Conservation (phyloP, 768 basidiomycete genomes). For the Chalciporus piperatus region DNA sequence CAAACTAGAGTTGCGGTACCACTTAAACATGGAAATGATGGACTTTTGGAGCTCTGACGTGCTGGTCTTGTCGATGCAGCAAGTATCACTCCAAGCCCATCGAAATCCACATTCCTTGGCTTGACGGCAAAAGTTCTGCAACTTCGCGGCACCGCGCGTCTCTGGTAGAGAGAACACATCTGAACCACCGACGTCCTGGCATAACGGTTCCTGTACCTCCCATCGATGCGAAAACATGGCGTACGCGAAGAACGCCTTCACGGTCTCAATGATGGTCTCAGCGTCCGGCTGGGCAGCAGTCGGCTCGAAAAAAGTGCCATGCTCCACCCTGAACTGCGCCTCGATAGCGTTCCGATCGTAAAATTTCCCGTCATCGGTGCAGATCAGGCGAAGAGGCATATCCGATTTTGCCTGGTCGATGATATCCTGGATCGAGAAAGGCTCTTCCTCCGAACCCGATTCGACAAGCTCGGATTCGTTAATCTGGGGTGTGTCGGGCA, state of each 20-base stretch:
- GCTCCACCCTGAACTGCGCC: constrained; percentile 14
- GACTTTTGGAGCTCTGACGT: constrained; percentile 29
- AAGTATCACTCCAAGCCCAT: constrained; percentile 30
- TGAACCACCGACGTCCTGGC: constrained; percentile 13
- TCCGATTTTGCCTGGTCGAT: constrained; percentile 13
- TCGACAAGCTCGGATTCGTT: neutral
- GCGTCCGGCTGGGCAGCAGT: neutral
- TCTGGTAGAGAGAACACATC: constrained; percentile 16
- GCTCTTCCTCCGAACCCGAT: neutral
- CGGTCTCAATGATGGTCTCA: constrained; percentile 2
- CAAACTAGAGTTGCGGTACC: constrained; percentile 26
- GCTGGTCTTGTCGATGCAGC: constrained; percentile 29
- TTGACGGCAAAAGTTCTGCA: constrained; percentile 17
- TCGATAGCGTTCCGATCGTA: constrained; percentile 19
- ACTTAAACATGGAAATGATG: constrained; percentile 30
- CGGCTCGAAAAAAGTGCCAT: constrained; percentile 10
- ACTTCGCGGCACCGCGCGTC: constrained; percentile 11
- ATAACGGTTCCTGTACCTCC: constrained; percentile 15
- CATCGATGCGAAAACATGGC: constrained; percentile 27
- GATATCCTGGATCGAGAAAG: constrained; percentile 11
- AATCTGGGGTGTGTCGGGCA: neutral
- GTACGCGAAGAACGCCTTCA: constrained; percentile 17
- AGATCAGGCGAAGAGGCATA: constrained; percentile 26
- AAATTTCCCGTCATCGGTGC: constrained; percentile 23
- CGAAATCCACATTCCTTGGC: constrained; percentile 19